Conservation (phyloP, 1,139 yeast genomes). For the Pichia sp. region DNA sequence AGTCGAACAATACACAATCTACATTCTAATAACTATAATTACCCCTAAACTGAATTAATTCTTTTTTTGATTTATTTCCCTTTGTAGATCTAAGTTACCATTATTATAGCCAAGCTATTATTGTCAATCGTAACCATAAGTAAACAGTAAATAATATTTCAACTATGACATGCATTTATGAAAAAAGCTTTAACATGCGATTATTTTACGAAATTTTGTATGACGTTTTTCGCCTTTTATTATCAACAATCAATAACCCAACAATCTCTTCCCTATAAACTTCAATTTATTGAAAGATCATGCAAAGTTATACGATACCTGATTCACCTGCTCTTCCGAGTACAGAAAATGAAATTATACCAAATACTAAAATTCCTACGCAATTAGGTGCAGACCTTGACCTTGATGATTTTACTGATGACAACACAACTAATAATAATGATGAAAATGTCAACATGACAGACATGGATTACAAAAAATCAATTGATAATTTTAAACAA, state of each 20-base stretch:
- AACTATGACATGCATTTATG: no score
- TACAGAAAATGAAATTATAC: conserved; percentile 2
- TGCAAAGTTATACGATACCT: conserved; percentile 3
- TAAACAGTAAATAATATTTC: no score
- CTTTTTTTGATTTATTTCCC: no score
- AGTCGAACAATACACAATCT: no score
- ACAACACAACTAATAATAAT: no score
- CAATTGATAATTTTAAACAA: conserved; percentile 5
- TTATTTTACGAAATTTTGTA: not conserved
- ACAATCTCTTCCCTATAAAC: not conserved
- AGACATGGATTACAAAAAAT: not conserved
- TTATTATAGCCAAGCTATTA: no score
- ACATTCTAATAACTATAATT: no score
- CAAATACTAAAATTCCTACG: conserved; percentile 6
- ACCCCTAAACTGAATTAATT: no score
- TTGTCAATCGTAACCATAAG: no score
- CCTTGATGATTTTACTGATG: conserved; percentile 6
- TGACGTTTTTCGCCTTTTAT: not conserved
- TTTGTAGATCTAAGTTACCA: no score
- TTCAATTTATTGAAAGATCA: not conserved
- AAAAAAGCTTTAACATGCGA: not conserved
- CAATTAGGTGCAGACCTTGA: conserved; percentile 10
- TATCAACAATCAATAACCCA: not conserved
- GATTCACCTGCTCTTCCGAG: conserved; percentile 8
- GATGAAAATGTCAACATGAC: not conserved